Evolutionary conservation across 2,329 filamentous ascomycete genomes (phyloP), one percentile per base, ranked within the genome.

Genomic region (Aspergillus hiratsukae): DNA sequence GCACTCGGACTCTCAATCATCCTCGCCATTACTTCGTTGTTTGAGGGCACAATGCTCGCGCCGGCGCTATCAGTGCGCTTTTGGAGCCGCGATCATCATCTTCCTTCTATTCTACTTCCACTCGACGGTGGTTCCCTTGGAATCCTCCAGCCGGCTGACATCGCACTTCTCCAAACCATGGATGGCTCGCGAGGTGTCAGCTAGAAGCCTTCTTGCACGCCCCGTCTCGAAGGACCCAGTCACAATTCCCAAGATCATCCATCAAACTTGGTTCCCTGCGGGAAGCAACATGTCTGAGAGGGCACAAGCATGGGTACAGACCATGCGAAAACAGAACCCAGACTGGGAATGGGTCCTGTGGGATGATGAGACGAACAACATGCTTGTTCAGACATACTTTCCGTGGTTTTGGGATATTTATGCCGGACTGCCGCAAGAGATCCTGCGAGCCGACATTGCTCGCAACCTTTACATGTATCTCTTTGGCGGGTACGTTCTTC

Each of bases 261-360:
- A 64, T 37, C 62, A 64, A 35, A 64, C 62, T 53, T 64, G 62
- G 62, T 64, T 64, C 27, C 62, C 62, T 0, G 62, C 60, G 1
- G 62, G 62, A 5, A 64, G 54, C 57, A 63, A 63, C 56, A 64
- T 64, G 62, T 61, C 58, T 28, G 58, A 58, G 27, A 54, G 58
- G 5, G 62, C 62, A 25, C 55, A 62, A 25, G 8, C 48, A 17
- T 64, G 62, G 62, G 62, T 64, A 1, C 19, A 54, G 9, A 62
- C 60, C 6, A 55, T 64, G 43, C 55, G 56, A 19, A 29, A 19
- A 1, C 53, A 62, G 21, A 57, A 64, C 23, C 41, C 58, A 1
- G 60, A 60, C 41, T 64, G 62, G 62, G 62, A 64, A 43, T 64
- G 62, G 43, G 60, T 64, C 7, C 62, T 64, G 7, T 64, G 62